Base-by-base conservation (phyloP, 106 monocot genomes). In the Agapanthus africanus region DNA sequence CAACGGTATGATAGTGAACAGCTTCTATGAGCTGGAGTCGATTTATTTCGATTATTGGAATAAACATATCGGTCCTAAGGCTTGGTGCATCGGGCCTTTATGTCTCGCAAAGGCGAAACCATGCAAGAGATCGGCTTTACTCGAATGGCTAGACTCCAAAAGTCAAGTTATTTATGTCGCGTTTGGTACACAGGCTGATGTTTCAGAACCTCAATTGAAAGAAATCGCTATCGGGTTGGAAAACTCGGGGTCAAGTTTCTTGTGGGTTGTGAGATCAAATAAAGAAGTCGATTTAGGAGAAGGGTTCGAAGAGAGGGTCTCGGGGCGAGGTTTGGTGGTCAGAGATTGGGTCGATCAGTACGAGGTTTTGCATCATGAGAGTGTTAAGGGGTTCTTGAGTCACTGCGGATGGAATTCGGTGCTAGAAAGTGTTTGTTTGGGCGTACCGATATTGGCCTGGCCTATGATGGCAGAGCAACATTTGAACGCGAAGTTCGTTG, bases 351-450 rank as follows among this genome's bases (percentile, higher is more conserved):
- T 59, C n/a, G 78, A 78, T 26, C 85, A 88, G 66, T 42, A 32
- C 40, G 61, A 59, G 42, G 54, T 85, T 7, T 59, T 88, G 52
- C 51, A 32, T 2, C 84, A 84, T 42, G 44, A 21, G 59, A 46
- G 66, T 0, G 54, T 72, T 0, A 76, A 72, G 0, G 84, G 79
- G 16, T 82, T 84, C 71, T 18, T 89, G 40, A 81, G 66, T 65
- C 84, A 85, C 69, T 85, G 85, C 66, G 84, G 88, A 18, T 88
- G 88, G 88, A 88, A 88, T 79, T 88, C 85, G 50, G 76, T 84
- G 71, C 59, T 89, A 27, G 85, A 85, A 69, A 66, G 71, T 35
- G 54, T 78, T 30, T 1, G 65, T 6, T 50, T 54, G 3, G 85
- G 82, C 0, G 76, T 77, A 28, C 63, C 85, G 65, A 42, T 89